A percentile compares a stretch with the other conserved stretches of the same genome.
These are phyloP conservation scores for Hypomyces perniciosus DNA, from an alignment of 2,329 filamentous ascomycete species.

Conservation along the genomic window DNA sequence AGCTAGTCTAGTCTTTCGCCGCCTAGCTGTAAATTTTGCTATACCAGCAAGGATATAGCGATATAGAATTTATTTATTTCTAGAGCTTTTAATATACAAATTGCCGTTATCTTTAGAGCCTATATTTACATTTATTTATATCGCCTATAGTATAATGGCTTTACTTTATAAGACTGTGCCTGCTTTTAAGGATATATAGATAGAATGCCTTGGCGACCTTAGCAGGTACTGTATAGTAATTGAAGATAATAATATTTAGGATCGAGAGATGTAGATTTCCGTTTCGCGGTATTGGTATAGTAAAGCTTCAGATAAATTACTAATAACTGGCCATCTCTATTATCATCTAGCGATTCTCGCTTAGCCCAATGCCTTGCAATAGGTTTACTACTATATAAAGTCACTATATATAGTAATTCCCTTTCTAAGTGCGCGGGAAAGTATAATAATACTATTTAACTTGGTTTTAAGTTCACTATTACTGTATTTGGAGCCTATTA, in stretches of 20 bases:
- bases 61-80: conserved; percentile 77
- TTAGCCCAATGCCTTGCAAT: conserved; percentile 60
- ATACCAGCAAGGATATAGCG: conserved; percentile 94
- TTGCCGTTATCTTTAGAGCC: conserved; percentile 73
- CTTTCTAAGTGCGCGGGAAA: conserved; percentile 62
- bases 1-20: conserved; percentile 58
- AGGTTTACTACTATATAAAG: conserved; percentile 67
- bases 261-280: conserved; percentile 73
- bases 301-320: conserved; percentile 69
- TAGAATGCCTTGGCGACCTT: conserved; percentile 82
- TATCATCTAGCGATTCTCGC: conserved; percentile 82
- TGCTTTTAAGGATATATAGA: conserved; percentile 79
- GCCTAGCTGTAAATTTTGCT: conserved; percentile 70
- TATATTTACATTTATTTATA: conserved; percentile 83
- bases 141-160: conserved; percentile 84
- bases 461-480: conserved; percentile 40
- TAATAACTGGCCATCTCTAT: conserved; percentile 70
- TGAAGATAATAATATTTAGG: conserved; percentile 69
- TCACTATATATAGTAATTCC: conserved; percentile 61
- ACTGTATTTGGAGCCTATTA: conserved; percentile 34
- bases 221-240: conserved; percentile 65
- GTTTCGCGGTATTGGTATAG: conserved; percentile 80
- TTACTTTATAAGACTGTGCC: conserved; percentile 77
- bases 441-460: conserved; percentile 62
- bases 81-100: conserved; percentile 67